A percentile compares a stretch with the other conserved stretches of the same genome.
Conservation (phyloP, 1,284 basidiomycete species). For the Cryptococcus sp. region DNA sequence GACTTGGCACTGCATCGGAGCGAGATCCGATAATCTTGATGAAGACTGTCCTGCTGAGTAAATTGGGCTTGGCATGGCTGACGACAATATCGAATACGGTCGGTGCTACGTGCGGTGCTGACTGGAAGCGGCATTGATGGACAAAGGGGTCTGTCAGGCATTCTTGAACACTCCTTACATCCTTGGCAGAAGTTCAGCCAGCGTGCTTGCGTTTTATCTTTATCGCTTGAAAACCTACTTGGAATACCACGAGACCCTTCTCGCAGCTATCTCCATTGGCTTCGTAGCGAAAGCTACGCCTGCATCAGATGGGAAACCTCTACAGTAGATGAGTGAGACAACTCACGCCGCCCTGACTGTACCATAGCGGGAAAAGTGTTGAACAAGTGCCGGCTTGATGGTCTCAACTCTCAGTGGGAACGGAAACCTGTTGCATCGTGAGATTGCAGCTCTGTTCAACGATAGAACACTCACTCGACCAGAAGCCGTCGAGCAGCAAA, state of each 20-base stretch:
- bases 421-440: conserved; percentile 23
- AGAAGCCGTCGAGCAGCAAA: conserved; percentile 30
- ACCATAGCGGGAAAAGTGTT: conserved; percentile 40
- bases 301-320: neutral
- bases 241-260: conserved; percentile 34
- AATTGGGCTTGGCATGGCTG: conserved; percentile 5
- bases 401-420: conserved; percentile 23
- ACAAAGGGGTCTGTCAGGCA: conserved; percentile 27
- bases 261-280: conserved; percentile 13
- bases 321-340: neutral
- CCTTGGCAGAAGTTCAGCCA: conserved; percentile 18
- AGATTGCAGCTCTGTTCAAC: neutral
- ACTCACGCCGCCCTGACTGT: conserved; percentile 30
- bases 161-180: conserved; percentile 9
- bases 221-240: conserved; percentile 21
- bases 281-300: conserved; percentile 19
- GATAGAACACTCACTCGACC: conserved; percentile 25
- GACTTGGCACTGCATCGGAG: conserved; percentile 17
- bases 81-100: conserved; percentile 18
- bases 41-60: conserved; percentile 19
- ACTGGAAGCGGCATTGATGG: conserved; percentile 14
- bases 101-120: conserved; percentile 3
- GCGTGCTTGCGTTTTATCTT: neutral
- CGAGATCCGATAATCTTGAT: conserved; percentile 32
- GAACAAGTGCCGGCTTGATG: conserved; percentile 12